phyloP scores from a whole-genome alignment of 192 early-diverging fungal species.

The Gaertneriomyces semiglobifer region DNA sequence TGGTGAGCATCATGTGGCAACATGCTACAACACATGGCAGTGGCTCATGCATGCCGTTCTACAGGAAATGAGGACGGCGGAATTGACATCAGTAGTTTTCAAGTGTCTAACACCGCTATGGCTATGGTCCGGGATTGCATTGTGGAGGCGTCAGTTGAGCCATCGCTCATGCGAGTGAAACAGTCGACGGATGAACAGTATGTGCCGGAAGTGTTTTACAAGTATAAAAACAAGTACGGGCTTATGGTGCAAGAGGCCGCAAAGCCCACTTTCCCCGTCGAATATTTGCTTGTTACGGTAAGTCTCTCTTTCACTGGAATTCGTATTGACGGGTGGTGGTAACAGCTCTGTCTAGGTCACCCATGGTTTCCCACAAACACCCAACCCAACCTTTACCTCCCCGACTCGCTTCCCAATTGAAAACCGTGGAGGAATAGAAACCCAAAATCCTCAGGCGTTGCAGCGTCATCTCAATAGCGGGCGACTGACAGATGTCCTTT shows the following conservation, averaged over 20 bases:
- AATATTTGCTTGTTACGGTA: constrained; percentile 94
- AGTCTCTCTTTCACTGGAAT: constrained; percentile 13
- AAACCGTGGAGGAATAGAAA: constrained; percentile 65
- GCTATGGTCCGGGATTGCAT: constrained; percentile 90
- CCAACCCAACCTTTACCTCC: constrained; percentile 72
- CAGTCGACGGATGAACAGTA: constrained; percentile 73
- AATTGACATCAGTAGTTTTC: constrained; percentile 84
- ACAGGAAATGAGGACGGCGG: constrained; percentile 74
- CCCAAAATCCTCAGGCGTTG: constrained; percentile 54
- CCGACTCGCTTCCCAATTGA: constrained; percentile 65
- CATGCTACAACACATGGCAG: background rate
- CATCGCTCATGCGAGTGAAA: constrained; percentile 80
- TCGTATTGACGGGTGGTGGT: constrained; percentile 2
- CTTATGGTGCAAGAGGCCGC: constrained; percentile 81
- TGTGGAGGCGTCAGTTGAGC: constrained; percentile 84
- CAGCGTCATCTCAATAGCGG: constrained; percentile 51
- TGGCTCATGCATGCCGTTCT: no score
- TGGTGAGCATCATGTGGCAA: constrained; percentile 32
- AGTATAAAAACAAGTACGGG: constrained; percentile 92
- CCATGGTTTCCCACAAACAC: constrained; percentile 83
- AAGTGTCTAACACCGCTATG: constrained; percentile 86
- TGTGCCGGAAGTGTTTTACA: constrained; percentile 96
- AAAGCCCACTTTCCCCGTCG: constrained; percentile 94
- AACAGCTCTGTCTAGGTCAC: constrained; percentile 49
- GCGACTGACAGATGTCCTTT: constrained; percentile 51